Conservation (phyloP, 208 protist genomes). For the Trypanosoma mega region DNA sequence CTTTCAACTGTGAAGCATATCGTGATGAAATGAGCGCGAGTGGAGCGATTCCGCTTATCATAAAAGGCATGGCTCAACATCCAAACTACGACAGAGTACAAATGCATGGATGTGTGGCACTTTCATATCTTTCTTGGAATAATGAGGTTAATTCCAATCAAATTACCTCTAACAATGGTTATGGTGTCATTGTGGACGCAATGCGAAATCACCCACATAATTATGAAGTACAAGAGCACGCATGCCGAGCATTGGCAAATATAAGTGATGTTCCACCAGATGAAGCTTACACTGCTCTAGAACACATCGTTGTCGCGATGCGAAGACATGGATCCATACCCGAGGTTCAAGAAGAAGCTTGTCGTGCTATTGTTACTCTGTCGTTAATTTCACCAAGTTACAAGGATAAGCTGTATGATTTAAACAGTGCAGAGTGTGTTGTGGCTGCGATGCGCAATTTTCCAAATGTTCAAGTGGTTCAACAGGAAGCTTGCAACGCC, state of each 20-base stretch:
- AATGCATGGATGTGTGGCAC: conserved; percentile 90
- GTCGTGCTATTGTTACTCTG: conserved; percentile 87
- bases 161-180: conserved; percentile 78
- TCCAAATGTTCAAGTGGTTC: conserved; percentile 67
- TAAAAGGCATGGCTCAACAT: conserved; percentile 85
- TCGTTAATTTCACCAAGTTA: conserved; percentile 79
- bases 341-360: conserved; percentile 91
- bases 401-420: conserved; percentile 82
- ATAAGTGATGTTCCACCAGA: conserved; percentile 67
- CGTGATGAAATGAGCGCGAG: conserved; percentile 85
- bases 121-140: conserved; percentile 92
- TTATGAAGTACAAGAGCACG: conserved; percentile 90
- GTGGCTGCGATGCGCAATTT: conserved; percentile 79
- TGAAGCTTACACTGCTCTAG: conserved; percentile 59
- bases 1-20: conserved; percentile 87
- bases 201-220: conserved; percentile 87
- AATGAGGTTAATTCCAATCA: conserved; percentile 80
- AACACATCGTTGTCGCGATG: conserved; percentile 86
- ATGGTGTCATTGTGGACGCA: conserved; percentile 80
- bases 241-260: conserved; percentile 84
- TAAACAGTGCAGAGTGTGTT: conserved; percentile 69
- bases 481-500: conserved; percentile 91
- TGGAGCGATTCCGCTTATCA: conserved; percentile 84
- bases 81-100: conserved; percentile 84
- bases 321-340: conserved; percentile 64